These are phyloP conservation scores for Haematococcus lacustris DNA, from an alignment of 139 green algal species.

Conservation along the genomic window DNA sequence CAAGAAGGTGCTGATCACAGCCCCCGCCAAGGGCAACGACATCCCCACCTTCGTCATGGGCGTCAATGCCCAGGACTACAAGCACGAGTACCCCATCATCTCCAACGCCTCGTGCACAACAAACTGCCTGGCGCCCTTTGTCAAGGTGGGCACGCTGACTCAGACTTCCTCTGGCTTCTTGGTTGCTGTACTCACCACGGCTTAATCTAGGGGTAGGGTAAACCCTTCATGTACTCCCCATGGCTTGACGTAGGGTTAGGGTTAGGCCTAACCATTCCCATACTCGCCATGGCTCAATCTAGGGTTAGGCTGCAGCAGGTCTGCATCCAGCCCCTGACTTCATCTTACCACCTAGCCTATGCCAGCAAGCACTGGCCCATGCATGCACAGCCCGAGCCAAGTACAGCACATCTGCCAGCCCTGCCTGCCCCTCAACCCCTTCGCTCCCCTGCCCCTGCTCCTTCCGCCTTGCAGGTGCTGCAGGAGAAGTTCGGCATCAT, in stretches of 20 bases:
- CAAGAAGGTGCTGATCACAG: conserved; percentile 99
- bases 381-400: no score
- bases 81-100: conserved; percentile 82
- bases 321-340: no score
- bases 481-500: conserved; percentile 98
- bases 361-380: no score
- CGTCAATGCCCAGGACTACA: conserved; percentile 91
- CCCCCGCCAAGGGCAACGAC: conserved; percentile 93
- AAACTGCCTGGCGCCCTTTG: conserved; percentile 99
- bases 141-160: conserved; percentile 70
- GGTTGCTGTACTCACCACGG: no score
- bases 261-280: no score
- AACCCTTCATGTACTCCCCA: no score
- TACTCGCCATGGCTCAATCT: no score
- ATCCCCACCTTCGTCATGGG: conserved; percentile 98
- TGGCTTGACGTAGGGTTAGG: no score
- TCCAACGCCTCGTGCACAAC: conserved; percentile 99
- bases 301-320: no score
- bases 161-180: no score
- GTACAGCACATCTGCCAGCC: neutral
- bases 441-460: neutral
- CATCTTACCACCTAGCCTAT: neutral
- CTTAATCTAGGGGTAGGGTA: no score
- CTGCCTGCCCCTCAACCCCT: no score
- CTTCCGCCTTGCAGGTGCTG: conserved; percentile 76